Percentiles rank a stretch among this genome's conserved stretches.
Conservation (phyloP, 2,329 filamentous ascomycete genomes). For the Gnomoniopsis sp. region DNA sequence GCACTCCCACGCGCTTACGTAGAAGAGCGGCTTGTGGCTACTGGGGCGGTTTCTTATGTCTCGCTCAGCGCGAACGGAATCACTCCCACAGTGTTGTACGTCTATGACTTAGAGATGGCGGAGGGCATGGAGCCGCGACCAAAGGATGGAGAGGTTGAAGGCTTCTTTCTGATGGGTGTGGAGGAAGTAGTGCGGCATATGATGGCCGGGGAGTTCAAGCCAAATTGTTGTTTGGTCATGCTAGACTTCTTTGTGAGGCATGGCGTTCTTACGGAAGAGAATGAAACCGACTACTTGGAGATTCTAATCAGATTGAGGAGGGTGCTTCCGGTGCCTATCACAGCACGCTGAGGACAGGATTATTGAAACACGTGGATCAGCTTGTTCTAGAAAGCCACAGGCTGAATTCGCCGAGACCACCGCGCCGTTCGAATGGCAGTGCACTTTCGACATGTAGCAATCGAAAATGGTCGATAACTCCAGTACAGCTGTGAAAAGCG, state of each 20-base stretch:
- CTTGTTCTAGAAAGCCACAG: too few relatives aligned
- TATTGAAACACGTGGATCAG: too few relatives aligned
- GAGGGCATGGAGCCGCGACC: conserved; percentile 59
- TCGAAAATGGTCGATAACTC: too few relatives aligned
- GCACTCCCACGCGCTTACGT: conserved; percentile 31
- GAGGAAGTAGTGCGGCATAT: conserved; percentile 58
- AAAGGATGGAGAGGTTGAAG: conserved; percentile 73
- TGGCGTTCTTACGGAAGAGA: conserved; percentile 68
- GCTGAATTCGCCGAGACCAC: too few relatives aligned
- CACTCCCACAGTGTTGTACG: conserved; percentile 48
- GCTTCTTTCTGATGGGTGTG: conserved; percentile 66
- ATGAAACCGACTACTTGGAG: conserved; percentile 69
- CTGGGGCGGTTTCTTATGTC: conserved; percentile 29
- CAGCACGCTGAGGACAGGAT: too few relatives aligned
- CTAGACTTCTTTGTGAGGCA: conserved; percentile 81
- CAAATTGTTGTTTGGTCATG: conserved; percentile 74
- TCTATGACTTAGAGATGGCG: conserved; percentile 71
- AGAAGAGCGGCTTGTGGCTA: conserved; percentile 20
- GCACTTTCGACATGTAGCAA: too few relatives aligned
- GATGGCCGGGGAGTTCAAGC: conserved; percentile 73
- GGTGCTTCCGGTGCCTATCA: too few relatives aligned
- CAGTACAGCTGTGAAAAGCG: too few relatives aligned
- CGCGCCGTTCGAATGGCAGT: too few relatives aligned
- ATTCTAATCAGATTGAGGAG: too few relatives aligned
- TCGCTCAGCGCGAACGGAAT: conserved; percentile 15